Conservation (phyloP, 768 basidiomycete species). For the Pleurotus tuoliensis region DNA sequence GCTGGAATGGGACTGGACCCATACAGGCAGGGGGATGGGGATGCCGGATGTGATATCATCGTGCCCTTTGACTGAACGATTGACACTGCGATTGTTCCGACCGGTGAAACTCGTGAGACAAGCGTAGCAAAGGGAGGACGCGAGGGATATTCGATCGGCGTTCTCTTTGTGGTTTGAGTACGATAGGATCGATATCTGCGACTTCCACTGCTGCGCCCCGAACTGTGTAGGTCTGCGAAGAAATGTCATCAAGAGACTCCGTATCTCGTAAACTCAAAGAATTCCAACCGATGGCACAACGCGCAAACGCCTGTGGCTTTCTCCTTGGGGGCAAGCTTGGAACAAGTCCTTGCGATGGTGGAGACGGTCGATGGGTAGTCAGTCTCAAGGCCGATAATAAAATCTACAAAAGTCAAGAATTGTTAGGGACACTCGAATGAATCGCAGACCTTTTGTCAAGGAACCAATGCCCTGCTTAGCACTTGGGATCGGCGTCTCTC, state of each 20-base stretch:
- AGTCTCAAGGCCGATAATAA: conserved; percentile 74
- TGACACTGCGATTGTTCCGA: conserved; percentile 41
- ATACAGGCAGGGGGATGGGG: conserved; percentile 31
- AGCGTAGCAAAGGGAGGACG: conserved; percentile 52
- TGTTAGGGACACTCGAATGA: neutral
- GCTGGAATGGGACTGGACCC: conserved; percentile 24
- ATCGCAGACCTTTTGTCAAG: conserved; percentile 59
- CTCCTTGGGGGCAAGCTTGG: conserved; percentile 69
- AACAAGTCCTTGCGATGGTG: conserved; percentile 76
- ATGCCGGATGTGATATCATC: neutral
- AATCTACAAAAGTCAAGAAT: conserved; percentile 41
- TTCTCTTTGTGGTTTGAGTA: conserved; percentile 27
- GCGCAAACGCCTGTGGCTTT: conserved; percentile 45
- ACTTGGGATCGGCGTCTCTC: conserved; percentile 40
- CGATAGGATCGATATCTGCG: conserved; percentile 66
- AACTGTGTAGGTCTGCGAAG: conserved; percentile 54
- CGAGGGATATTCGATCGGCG: conserved; percentile 25
- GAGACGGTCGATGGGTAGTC: conserved; percentile 88
- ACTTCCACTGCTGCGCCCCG: conserved; percentile 70
- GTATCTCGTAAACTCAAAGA: neutral
- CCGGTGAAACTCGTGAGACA: conserved; percentile 62
- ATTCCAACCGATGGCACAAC: conserved; percentile 60
- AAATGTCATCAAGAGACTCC: no score
- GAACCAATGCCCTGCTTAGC: conserved; percentile 57
- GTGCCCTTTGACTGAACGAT: conserved; percentile 11